Conservation (phyloP, 192 early-diverging fungal genomes). For the Rhizophagus prolifer region DNA sequence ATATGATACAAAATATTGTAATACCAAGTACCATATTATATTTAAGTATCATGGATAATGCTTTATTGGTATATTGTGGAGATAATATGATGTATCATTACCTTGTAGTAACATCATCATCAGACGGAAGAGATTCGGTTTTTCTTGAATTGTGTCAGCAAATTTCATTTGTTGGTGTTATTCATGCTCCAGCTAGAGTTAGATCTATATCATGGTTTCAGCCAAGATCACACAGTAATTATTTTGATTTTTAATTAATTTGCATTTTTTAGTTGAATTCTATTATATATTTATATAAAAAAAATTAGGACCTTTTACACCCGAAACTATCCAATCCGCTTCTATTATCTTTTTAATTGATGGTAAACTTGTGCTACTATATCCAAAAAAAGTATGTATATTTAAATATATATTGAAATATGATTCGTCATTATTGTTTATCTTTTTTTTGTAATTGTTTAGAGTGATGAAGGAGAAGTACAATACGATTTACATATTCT, state of each 20-base stretch:
- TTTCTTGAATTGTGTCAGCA: slow-evolving; percentile 47
- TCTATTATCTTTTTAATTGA: slow-evolving; percentile 66
- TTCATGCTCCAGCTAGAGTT: slow-evolving; percentile 46
- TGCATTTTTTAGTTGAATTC: not conserved
- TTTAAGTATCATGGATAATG: slow-evolving; percentile 25
- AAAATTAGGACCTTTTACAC: slow-evolving; percentile 34
- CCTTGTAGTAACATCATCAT: not conserved
- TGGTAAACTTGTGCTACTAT: slow-evolving; percentile 65
- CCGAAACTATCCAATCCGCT: slow-evolving; percentile 46
- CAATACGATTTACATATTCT: slow-evolving; percentile 52
- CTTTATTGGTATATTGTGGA: slow-evolving; percentile 39
- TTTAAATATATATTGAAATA: not conserved
- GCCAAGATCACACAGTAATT: slow-evolving; percentile 33
- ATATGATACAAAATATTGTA: slow-evolving; percentile 45
- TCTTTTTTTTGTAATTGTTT: slow-evolving; percentile 7
- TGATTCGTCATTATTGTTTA: not conserved
- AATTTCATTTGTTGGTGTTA: slow-evolving; percentile 53
- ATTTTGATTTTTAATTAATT: not conserved
- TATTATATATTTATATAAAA: not conserved
- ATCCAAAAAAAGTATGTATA: slow-evolving; percentile 47
- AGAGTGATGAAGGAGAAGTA: slow-evolving; percentile 44
- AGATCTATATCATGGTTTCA: slow-evolving; percentile 53
- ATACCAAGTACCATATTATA: slow-evolving; percentile 27
- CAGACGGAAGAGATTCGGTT: slow-evolving; percentile 20
- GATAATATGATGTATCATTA: slow-evolving; percentile 48